A percentile compares a stretch with the other conserved stretches of the same genome.
phyloP scores from a whole-genome alignment of 75 land plant species.

The Isoetes taiwanensis region DNA sequence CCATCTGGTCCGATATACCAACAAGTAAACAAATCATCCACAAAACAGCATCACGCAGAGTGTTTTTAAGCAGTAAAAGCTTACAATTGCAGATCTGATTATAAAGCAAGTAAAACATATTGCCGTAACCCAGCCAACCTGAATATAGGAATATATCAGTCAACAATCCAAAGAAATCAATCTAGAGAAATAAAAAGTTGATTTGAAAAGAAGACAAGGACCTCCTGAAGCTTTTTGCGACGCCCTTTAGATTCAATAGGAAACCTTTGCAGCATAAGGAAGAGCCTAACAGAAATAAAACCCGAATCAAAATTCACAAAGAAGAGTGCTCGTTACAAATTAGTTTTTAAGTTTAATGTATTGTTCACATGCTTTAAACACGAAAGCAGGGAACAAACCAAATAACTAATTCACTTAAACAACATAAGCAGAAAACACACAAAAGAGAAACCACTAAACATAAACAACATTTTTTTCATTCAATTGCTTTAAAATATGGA shows the following conservation, averaged over 20 bases:
- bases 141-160: background rate
- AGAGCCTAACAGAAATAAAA: constrained; percentile 32
- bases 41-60: background rate
- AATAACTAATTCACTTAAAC: background rate
- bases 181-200: background rate
- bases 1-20: constrained; percentile 1
- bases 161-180: constrained; percentile 4
- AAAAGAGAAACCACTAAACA: background rate
- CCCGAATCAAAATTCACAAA: background rate
- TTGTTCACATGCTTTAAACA: background rate
- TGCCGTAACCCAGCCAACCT: constrained; percentile 93
- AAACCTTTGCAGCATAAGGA: constrained; percentile 66
- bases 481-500: too few relatives aligned
- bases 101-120: constrained; percentile 87
- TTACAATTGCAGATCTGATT: constrained; percentile 83
- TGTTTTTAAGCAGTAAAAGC: constrained; percentile 13
- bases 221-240: constrained; percentile 70
- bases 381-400: background rate
- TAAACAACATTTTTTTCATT: constrained; percentile 7
- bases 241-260: constrained; percentile 84
- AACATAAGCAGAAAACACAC: too few relatives aligned
- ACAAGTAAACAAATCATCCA: background rate
- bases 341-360: background rate
- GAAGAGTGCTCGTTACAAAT: constrained; percentile 1
- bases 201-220: constrained; percentile 2